Evolutionary conservation across 73 alveolate genomes (phyloP), one percentile per base, ranked within the genome.

Genomic region (Effrenium voratum): DNA sequence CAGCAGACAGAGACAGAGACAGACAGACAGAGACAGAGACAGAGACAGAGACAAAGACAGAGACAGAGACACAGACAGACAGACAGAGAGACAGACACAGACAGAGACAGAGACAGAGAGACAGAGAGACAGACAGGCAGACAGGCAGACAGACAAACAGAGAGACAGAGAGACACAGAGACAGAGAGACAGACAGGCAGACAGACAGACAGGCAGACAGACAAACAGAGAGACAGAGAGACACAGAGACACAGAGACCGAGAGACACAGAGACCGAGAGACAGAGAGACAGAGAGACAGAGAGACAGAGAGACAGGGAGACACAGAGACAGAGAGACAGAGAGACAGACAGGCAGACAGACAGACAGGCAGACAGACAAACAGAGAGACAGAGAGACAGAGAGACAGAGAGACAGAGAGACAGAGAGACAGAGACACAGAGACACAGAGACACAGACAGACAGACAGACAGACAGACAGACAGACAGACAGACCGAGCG

Each of bases 11-110:
- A 73, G 55, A 80, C 41, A 44, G 43, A 80, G 72, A 80, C 72
- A 80, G 70, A 19, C 72, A 80, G 72, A 80, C 72, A 80, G 70
- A 44, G 43, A 80, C 52, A 80, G 52, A 80, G 70, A 44, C 72
- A 80, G 72, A 80, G 52, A 80, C 41, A 44, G 43, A 80, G 72
- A 80, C 72, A 44, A 70, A 80, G 43, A 80, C 52, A 44, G 91
- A 80, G 91, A 80, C 91, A 80, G 72, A 80, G 52, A 80, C 46
- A 80, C 91, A 80, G 47, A 80, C 47, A 80, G 91, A 80, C 46
- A 80, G 55, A 76, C 60, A 76, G 87, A 76, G 46, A 76, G 60
- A 76, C 60, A 76, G 87, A 76, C 60, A 76, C 87, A 76, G 87
- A 76, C 60, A 76, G 60, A 76, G 41, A 76, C 60, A 76, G 46